These are phyloP conservation scores for Acmispon strigosus DNA, from an alignment of 306 rosid species.

Conservation along the genomic window DNA sequence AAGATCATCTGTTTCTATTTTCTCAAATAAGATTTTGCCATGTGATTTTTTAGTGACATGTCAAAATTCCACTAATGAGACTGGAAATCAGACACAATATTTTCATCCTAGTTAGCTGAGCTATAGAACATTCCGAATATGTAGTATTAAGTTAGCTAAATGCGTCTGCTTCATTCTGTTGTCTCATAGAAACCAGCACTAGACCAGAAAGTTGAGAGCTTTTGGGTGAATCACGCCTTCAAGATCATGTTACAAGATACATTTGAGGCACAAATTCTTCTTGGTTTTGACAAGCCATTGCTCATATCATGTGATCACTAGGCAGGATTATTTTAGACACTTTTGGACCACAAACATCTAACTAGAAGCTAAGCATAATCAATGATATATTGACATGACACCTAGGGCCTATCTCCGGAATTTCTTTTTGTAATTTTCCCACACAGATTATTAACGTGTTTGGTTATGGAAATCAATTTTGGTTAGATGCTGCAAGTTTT, in stretches of 20 bases:
- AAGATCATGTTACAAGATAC: background rate
- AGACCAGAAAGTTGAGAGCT: background rate
- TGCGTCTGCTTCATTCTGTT: background rate
- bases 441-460: too few species aligned
- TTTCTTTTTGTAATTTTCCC: too few species aligned
- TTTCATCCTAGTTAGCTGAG: background rate
- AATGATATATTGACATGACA: background rate
- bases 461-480: too few species aligned
- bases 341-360: constrained; percentile 17
- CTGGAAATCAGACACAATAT: too few species aligned
- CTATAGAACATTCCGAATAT: background rate
- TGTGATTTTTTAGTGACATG: too few species aligned
- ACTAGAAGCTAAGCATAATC: background rate
- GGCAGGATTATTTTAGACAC: background rate
- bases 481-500: too few species aligned
- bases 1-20: too few species aligned
- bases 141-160: background rate
- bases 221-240: background rate
- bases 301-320: background rate
- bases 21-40: too few species aligned
- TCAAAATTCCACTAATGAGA: too few species aligned
- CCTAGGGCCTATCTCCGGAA: background rate
- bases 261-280: background rate
- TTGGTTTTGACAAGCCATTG: background rate
- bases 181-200: background rate